These are phyloP conservation scores for Mercurialis annua DNA, from an alignment of 345 rosid genomes.

Conservation along the genomic window DNA sequence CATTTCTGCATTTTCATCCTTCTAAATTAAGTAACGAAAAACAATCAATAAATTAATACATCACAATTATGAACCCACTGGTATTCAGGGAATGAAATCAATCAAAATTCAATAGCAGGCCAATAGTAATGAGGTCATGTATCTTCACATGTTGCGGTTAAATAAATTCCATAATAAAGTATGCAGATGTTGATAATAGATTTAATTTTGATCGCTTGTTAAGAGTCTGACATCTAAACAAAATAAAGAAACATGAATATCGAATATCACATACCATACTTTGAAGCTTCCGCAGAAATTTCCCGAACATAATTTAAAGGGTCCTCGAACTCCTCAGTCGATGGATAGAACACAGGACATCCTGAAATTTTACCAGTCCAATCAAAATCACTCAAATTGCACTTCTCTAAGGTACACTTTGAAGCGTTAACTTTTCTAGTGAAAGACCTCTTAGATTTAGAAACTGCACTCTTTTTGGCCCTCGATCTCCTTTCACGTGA, in stretches of 20 bases:
- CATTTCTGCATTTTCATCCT: not conserved
- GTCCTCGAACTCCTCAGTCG: slow-evolving; percentile 4
- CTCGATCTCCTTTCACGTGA: not conserved
- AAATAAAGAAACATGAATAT: not conserved
- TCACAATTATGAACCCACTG: not conserved
- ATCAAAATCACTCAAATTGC: not conserved
- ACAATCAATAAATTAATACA: not conserved
- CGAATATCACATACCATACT: slow-evolving; percentile 11
- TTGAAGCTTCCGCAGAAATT: not conserved
- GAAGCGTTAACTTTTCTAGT: not conserved
- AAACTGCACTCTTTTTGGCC: not conserved
- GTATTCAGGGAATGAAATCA: not conserved
- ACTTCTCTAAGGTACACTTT: not conserved
- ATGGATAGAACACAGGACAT: slow-evolving; percentile 5
- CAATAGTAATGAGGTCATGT: not conserved
- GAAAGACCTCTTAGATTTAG: slow-evolving; percentile 1
- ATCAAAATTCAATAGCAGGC: not conserved
- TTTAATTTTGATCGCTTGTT: not conserved
- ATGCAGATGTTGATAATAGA: not conserved
- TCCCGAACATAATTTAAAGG: not conserved
- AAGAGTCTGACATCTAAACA: not conserved
- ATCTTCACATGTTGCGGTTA: not conserved
- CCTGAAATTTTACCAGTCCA: slow-evolving; percentile 6
- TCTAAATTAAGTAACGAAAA: not conserved
- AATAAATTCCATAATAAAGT: not conserved